A percentile compares a stretch with the other conserved stretches of the same genome.
Conservation (phyloP, 148 eudicot species). For the Nepenthes gracilis region DNA sequence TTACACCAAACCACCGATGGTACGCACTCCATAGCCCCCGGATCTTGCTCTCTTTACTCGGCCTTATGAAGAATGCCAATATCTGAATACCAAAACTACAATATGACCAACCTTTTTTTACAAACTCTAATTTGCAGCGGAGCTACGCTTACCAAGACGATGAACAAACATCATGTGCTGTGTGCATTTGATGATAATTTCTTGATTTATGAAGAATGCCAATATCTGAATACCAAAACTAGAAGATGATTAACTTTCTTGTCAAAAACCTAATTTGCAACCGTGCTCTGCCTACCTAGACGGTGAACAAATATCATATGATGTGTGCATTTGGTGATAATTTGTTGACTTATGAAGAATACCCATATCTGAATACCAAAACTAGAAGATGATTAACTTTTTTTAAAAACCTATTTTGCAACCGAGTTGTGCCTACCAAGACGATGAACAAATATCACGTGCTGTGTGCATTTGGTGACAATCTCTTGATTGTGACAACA, state of each 20-base stretch:
- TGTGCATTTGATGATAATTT: no score
- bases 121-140: not conserved
- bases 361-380: conserved; percentile 47
- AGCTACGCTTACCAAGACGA: no score
- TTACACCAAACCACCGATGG: conserved; percentile 64
- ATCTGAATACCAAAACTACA: conserved; percentile 27
- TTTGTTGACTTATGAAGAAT: conserved; percentile 45
- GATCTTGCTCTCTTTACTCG: conserved; percentile 62
- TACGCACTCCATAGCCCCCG: conserved; percentile 70
- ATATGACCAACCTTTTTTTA: not conserved
- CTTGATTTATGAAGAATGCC: conserved; percentile 65
- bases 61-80: conserved; percentile 70
- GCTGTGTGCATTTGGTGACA: no score
- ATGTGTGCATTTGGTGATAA: no score
- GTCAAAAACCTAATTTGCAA: not conserved
- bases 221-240: conserved; percentile 31
- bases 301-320: no score
- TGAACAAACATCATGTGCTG: no score
- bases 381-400: not conserved
- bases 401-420: not conserved
- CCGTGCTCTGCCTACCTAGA: no score
- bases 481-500: conserved; percentile 13
- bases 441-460: no score
- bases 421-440: no score
- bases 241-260: not conserved